A percentile compares a stretch with the other conserved stretches of the same genome.
Conservation (phyloP, 2,329 filamentous ascomycete species). For the Calonectria ilicicola region DNA sequence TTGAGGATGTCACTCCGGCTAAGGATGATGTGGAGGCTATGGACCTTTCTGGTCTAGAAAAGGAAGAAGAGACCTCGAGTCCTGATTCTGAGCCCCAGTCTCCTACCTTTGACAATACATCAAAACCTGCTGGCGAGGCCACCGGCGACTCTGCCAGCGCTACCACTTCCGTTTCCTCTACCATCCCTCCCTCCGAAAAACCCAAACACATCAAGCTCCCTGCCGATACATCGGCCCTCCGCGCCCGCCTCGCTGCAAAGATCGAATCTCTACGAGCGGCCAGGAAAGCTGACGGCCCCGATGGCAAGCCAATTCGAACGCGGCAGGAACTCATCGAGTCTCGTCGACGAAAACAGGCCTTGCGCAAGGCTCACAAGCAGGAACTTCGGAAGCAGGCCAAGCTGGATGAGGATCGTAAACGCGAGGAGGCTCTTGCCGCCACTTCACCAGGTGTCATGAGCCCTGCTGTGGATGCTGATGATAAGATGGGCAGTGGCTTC, state of each 20-base stretch:
- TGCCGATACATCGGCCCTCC: constrained; percentile 79
- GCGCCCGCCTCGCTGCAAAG: constrained; percentile 82
- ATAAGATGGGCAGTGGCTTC: constrained; percentile 76
- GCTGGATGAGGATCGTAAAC: constrained; percentile 79
- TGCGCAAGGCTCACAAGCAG: constrained; percentile 90
- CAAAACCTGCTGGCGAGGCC: constrained; percentile 52
- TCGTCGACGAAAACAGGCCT: constrained; percentile 86
- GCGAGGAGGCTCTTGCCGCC: constrained; percentile 72
- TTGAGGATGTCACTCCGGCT: constrained; percentile 18
- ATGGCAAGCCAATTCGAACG: constrained; percentile 82
- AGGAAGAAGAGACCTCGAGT: constrained; percentile 61
- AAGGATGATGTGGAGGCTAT: constrained; percentile 39
- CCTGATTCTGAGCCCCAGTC: constrained; percentile 63
- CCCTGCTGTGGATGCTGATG: constrained; percentile 63
- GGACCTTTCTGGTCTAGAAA: constrained; percentile 45
- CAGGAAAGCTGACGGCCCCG: constrained; percentile 86
- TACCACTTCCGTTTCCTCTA: constrained; percentile 78
- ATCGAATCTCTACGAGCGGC: constrained; percentile 88
- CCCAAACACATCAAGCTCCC: constrained; percentile 76
- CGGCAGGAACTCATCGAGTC: constrained; percentile 93
- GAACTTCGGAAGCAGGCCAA: constrained; percentile 82
- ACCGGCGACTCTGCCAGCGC: constrained; percentile 64
- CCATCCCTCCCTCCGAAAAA: constrained; percentile 69
- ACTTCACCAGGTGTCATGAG: constrained; percentile 72
- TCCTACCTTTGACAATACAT: constrained; percentile 69